Conservation (phyloP, 2,329 filamentous ascomycete species). For the Sporothrix schenckii region DNA sequence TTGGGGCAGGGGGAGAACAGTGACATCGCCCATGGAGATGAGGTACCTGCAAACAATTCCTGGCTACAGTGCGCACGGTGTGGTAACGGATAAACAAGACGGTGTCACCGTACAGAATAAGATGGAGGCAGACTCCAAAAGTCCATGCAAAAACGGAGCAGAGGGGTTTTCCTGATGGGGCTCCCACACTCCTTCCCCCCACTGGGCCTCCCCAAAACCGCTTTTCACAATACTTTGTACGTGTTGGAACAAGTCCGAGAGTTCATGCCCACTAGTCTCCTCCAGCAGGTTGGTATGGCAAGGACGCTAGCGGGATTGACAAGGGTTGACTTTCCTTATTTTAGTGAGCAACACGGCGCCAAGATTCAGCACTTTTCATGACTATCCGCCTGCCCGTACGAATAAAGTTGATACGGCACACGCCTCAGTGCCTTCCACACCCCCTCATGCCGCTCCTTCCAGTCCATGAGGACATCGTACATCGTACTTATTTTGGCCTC, state of each 20-base stretch:
- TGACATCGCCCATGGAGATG: not conserved
- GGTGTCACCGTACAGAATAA: not conserved
- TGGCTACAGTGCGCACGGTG: not conserved
- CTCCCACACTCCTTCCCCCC: not conserved
- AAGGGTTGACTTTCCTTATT: not conserved
- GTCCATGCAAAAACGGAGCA: conserved; percentile 9
- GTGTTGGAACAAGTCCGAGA: not conserved
- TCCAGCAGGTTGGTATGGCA: conserved; percentile 25
- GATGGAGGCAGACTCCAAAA: not conserved
- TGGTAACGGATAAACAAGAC: conserved; percentile 4
- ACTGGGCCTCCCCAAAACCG: not conserved
- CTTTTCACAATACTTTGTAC: not conserved
- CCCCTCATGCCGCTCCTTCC: not conserved
- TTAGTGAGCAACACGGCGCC: too few species aligned
- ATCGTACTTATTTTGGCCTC: not conserved
- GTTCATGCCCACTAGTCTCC: conserved; percentile 25
- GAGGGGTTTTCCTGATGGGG: not conserved
- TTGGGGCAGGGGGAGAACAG: not conserved
- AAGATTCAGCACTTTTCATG: too few species aligned
- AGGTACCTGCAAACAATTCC: not conserved
- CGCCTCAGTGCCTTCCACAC: not conserved
- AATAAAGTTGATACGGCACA: not conserved
- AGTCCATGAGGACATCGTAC: not conserved
- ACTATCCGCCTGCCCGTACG: too few species aligned
- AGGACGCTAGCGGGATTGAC: conserved; percentile 16